Evolutionary conservation across 495 filamentous ascomycete genomes (phyloP).

Genomic region (Aspergillus heteromorphus): DNA sequence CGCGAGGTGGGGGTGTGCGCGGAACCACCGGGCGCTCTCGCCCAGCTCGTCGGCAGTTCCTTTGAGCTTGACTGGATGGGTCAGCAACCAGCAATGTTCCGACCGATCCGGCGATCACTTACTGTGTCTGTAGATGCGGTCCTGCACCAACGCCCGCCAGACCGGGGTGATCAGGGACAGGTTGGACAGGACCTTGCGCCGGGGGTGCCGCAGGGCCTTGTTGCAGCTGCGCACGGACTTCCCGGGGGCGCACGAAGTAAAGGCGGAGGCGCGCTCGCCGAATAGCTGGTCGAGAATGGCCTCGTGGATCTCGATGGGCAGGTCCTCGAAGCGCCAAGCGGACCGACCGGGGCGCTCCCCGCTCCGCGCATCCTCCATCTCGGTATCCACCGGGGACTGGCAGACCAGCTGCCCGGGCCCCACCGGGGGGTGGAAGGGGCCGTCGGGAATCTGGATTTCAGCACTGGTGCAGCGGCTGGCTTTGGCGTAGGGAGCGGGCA

Average conservation of each 20-base stretch:
- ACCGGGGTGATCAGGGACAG: conserved; percentile 55
- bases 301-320: conserved; percentile 69
- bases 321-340: conserved; percentile 38
- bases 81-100: too few relatives aligned
- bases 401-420: conserved; percentile 16
- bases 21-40: conserved; percentile 53
- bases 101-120: conserved; percentile 11
- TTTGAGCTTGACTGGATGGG: conserved; percentile 56
- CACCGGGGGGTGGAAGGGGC: conserved; percentile 9
- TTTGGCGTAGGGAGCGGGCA: conserved; percentile 18
- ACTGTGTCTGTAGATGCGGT: conserved; percentile 64
- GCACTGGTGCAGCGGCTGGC: conserved; percentile 24
- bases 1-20: conserved; percentile 50
- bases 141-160: conserved; percentile 62
- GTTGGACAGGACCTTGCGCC: conserved; percentile 59
- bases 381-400: conserved; percentile 22
- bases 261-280: conserved; percentile 55
- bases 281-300: conserved; percentile 64
- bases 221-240: conserved; percentile 53
- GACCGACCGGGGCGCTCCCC: conserved; percentile 10
- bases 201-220: conserved; percentile 59
- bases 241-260: conserved; percentile 40
- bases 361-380: conserved; percentile 24
- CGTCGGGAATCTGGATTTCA: conserved; percentile 21
- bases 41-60: conserved; percentile 55